Conservation (phyloP, 163 green algal species). For the Chlamydomonas reinhardtii region DNA sequence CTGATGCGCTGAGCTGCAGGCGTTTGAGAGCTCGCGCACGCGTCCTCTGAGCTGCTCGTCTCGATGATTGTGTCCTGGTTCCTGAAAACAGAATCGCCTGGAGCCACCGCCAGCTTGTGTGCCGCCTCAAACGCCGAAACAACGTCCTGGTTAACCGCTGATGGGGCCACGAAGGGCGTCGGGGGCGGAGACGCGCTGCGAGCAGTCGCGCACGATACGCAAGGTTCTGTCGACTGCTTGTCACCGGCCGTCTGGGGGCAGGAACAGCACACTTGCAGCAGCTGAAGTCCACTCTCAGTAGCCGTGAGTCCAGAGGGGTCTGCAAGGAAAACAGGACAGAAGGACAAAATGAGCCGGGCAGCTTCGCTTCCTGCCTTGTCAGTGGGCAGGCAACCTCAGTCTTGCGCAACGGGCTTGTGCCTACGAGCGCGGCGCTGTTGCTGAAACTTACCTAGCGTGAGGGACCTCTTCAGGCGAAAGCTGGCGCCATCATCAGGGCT, state of each 20-base stretch:
- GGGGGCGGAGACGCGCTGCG: constrained; percentile 16
- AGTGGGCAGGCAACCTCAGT: not conserved
- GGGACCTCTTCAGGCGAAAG: constrained; percentile 19
- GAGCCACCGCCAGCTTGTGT: not conserved
- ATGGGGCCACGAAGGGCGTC: constrained; percentile 31
- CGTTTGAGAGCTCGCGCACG: not conserved
- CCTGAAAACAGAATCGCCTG: constrained; percentile 31
- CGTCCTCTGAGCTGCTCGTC: constrained; percentile 31
- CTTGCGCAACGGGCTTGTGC: not conserved
- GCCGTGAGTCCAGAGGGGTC: constrained; percentile 22
- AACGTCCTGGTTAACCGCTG: constrained; percentile 6
- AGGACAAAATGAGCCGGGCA: not conserved
- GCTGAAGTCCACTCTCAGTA: not conserved
- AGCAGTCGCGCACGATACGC: not conserved
- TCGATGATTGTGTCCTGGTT: constrained; percentile 45
- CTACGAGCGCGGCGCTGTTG: not conserved
- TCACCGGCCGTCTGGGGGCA: not conserved
- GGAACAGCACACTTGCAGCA: not conserved
- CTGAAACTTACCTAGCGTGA: constrained; percentile 25
- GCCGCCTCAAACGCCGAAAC: constrained; percentile 33
- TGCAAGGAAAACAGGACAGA: not conserved
- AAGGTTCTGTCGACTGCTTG: not conserved
- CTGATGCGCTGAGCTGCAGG: not conserved
- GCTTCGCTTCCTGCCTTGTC: not conserved
- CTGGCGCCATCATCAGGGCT: not conserved